Base-by-base conservation (phyloP, 176 grass and related monocot species). In the Juncus inflexus region DNA sequence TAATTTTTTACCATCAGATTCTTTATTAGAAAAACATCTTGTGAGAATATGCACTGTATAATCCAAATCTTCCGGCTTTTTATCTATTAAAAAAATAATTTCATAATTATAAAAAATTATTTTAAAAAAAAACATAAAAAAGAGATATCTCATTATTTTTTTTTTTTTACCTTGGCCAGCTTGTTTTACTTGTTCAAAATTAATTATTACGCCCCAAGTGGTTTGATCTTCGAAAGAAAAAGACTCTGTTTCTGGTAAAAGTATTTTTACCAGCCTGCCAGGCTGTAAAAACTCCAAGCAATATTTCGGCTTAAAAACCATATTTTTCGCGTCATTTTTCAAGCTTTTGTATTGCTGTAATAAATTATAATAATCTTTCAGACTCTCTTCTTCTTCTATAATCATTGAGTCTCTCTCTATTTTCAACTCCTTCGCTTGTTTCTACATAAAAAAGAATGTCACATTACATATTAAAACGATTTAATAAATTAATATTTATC, bases 361-460 rank as follows among this genome's bases (percentile, higher is more conserved):
- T 9, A 97, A 84, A 76, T 91, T 72, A 62, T 91, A 97, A 64
- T 91, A 97, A 52, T 88, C 85, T 72, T 89, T 81, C 61, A 97
- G 73, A 52, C 80, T 89, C 74, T 89, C 87, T 77, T 91, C 87
- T 59, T 96, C 87, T 72, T 97, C 92, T 79, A 97, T 97, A 70
- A 91, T 70, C 67, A 97, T 89, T 15, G 87, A 97, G 74, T 83
- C 81, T 80, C 72, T 91, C 47, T 97, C 87, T 53, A 69, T 57
- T 89, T 97, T 85, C 74, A 97, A 67, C 68, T 91, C 87, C 74
- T 78, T 88, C 14, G 85, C 81, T 89, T 91, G 84, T 69, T 77
- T 97, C 92, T 97, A 78, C 84, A 89, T 1, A 51, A 58, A 80
- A 12, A 28, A 28, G 19, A 28, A 28, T 28, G 19, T 28, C 19